These are phyloP conservation scores for Fusarium miscanthi DNA, from an alignment of 2,329 filamentous ascomycete genomes.

Conservation along the genomic window DNA sequence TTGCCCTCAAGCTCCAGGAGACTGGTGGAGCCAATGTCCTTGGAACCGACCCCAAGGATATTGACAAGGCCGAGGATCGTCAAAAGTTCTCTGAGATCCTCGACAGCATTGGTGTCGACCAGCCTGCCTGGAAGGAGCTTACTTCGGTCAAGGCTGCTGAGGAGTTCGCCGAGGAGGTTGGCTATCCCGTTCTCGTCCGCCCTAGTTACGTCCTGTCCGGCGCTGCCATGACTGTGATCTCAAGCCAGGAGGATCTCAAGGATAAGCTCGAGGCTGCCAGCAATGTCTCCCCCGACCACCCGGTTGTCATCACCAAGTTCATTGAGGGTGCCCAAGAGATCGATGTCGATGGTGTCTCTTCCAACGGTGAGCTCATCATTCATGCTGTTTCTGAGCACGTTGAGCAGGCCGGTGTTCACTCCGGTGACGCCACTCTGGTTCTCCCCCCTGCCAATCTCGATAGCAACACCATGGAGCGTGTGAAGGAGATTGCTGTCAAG, in stretches of 20 bases:
- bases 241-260: conserved; percentile 86
- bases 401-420: conserved; percentile 97
- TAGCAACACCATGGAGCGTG: conserved; percentile 79
- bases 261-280: conserved; percentile 93
- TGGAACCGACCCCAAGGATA: conserved; percentile 91
- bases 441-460: conserved; percentile 88
- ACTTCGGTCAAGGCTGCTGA: conserved; percentile 90
- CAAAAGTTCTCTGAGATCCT: conserved; percentile 99
- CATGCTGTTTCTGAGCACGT: conserved; percentile 97
- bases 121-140: conserved; percentile 97
- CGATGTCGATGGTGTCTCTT: conserved; percentile 93
- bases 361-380: conserved; percentile 84
- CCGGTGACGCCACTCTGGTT: conserved; percentile 94
- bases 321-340: conserved; percentile 98
- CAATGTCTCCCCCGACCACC: conserved; percentile 93
- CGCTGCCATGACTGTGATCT: conserved; percentile 98
- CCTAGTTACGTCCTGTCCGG: conserved; percentile 96
- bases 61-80: conserved; percentile 97
- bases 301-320: conserved; percentile 98
- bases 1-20: conserved; percentile 93
- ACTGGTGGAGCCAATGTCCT: conserved; percentile 89
- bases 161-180: conserved; percentile 83
- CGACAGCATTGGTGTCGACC: conserved; percentile 95
- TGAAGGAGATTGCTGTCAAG: conserved; percentile 96
- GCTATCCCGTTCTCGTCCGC: conserved; percentile 94